Base-by-base conservation (phyloP, 768 basidiomycete species). In the Dacryopinax spathularia region DNA sequence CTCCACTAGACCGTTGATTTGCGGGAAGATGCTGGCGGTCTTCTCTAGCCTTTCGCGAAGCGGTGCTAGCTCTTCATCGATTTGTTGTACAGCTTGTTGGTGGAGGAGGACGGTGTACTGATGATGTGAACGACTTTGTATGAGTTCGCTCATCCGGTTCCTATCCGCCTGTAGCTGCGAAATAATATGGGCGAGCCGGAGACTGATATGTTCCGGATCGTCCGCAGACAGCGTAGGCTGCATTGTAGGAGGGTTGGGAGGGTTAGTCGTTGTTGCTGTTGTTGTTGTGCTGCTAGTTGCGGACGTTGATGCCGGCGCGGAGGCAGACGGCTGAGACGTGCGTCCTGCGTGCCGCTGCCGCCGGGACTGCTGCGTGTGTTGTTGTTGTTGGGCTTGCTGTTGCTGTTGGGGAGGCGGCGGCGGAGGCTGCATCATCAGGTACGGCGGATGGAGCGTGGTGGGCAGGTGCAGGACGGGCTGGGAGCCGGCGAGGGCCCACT, bases 291-390 rank as follows among this genome's bases (percentile, higher is more conserved):
- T n/a, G n/a, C n/a, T n/a, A n/a, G n/a, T n/a, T 56, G 48, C 48
- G 29, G 48, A 56, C 48, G 48, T 56, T 56, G 48, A 56, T 56
- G 48, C 48, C 48, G 48, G 48, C 48, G 48, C 48, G 48, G 48
- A 56, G 48, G 48, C 48, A 56, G 48, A 56, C 48, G 48, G 48
- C 48, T 56, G 48, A 31, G 48, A 56, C 48, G 48, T 56, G 48
- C 48, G 48, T 13, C 48, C 48, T 25, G 48, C 6, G 48, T 56
- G 48, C 48, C 48, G 48, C 48, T 22, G 13, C 25, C 5, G 25
- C 5, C 48, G 48, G 29, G 48, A 56, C 25, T 22, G 48, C 18
- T 56, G 48, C 29, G n/a, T n/a, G n/a, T 56, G 48, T 20, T 56
- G 48, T 29, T 56, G 48, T 29, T 41, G 39, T 22, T 41, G 39